Evolutionary conservation across 176 grass and related monocot genomes (phyloP).

Genomic region (Oropetium thomaeum): DNA sequence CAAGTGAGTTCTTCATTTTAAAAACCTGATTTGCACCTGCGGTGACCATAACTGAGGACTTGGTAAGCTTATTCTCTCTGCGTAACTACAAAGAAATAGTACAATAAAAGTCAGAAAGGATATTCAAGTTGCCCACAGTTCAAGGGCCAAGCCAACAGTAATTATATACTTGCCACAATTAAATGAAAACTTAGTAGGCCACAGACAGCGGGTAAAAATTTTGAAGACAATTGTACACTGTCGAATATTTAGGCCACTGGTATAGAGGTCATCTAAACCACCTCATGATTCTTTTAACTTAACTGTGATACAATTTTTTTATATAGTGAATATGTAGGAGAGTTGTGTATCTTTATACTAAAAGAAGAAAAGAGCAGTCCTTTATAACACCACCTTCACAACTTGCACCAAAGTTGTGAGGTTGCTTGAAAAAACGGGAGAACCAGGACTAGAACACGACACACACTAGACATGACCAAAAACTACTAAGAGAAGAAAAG

Average conservation of each 20-base stretch:
- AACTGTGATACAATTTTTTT: neutral
- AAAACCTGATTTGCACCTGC: slow-evolving; percentile 94
- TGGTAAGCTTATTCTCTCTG: slow-evolving; percentile 80
- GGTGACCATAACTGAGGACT: slow-evolving; percentile 94
- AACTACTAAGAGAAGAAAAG: too few species aligned
- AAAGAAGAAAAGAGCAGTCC: too few species aligned
- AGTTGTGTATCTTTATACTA: too few species aligned
- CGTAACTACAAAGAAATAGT: slow-evolving; percentile 53
- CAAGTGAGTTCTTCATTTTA: neutral
- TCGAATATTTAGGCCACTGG: neutral
- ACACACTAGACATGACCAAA: too few species aligned
- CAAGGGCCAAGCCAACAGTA: neutral
- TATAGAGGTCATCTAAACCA: neutral
- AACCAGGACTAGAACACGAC: too few species aligned
- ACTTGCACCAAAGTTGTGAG: too few species aligned
- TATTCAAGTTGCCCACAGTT: neutral
- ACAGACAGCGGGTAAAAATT: neutral
- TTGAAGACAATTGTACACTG: neutral
- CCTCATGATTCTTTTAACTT: neutral
- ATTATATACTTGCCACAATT: neutral
- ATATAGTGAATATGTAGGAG: too few species aligned
- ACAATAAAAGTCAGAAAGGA: slow-evolving; percentile 23
- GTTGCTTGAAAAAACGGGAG: too few species aligned
- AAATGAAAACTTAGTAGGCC: neutral
- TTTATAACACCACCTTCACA: too few species aligned